A percentile compares a stretch with the other conserved stretches of the same genome.
These are phyloP conservation scores for Biancaea sappan DNA, from an alignment of 306 rosid genomes.

Conservation along the genomic window DNA sequence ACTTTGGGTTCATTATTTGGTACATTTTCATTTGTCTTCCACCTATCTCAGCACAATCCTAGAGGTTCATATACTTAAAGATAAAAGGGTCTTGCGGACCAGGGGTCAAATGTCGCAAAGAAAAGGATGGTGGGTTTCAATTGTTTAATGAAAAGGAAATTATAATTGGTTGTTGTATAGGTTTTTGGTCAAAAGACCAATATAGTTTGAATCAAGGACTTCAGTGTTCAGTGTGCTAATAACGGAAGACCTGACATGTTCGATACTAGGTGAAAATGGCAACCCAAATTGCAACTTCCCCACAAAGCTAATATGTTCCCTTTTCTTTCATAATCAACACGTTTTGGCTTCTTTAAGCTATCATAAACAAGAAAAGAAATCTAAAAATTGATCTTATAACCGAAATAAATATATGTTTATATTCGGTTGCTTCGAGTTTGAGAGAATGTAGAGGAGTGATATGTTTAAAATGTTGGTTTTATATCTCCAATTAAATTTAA, in stretches of 20 bases:
- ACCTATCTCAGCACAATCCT: conserved; percentile 49
- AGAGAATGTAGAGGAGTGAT: too few species aligned
- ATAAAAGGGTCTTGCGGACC: conserved; percentile 24
- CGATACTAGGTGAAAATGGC: conserved; percentile 93
- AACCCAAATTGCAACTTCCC: too few species aligned
- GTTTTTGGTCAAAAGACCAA: conserved; percentile 64
- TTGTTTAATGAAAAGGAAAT: conserved; percentile 80
- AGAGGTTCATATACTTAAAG: conserved; percentile 53
- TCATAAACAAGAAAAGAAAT: not conserved
- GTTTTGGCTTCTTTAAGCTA: not conserved
- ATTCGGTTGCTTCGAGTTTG: too few species aligned
- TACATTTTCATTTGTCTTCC: too few species aligned
- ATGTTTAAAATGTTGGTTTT: too few species aligned
- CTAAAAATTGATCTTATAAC: not conserved
- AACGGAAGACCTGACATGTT: conserved; percentile 87
- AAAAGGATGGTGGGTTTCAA: conserved; percentile 53
- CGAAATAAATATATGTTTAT: too few species aligned
- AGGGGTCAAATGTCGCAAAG: conserved; percentile 57
- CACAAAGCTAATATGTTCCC: conserved; percentile 43
- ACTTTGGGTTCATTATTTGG: too few species aligned
- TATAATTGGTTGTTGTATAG: too few species aligned
- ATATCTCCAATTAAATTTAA: too few species aligned
- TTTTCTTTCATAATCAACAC: not conserved
- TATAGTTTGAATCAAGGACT: conserved; percentile 69
- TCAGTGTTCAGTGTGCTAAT: conserved; percentile 77